These are phyloP conservation scores for Crucibulum laeve DNA, from an alignment of 768 basidiomycete species.

Conservation along the genomic window DNA sequence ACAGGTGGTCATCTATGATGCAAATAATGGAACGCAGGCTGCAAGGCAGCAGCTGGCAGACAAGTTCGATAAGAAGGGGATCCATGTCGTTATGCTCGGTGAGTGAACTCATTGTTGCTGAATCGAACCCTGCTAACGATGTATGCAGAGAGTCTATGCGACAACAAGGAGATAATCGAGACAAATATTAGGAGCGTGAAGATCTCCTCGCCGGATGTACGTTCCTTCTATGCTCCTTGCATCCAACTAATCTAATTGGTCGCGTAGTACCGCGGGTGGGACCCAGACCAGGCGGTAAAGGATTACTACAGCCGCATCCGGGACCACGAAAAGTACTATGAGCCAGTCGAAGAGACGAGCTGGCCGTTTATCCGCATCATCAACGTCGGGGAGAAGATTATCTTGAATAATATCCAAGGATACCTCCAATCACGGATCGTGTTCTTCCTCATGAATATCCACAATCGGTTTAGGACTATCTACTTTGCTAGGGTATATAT, in stretches of 20 bases:
- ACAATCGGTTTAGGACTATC: constrained; percentile 88
- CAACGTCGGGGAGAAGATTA: constrained; percentile 94
- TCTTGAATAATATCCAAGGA: constrained; percentile 91
- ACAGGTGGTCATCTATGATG: constrained; percentile 98
- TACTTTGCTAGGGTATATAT: constrained; percentile 88
- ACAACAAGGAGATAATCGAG: constrained; percentile 89
- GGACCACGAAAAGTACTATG: constrained; percentile 84
- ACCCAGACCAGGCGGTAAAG: constrained; percentile 85
- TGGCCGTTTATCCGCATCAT: constrained; percentile 95
- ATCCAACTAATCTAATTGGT: background rate
- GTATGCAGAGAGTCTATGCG: constrained; percentile 78
- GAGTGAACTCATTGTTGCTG: constrained; percentile 12
- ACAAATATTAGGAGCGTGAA: constrained; percentile 95
- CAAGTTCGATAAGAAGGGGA: constrained; percentile 80
- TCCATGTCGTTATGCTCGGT: constrained; percentile 95
- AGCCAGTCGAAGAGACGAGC: constrained; percentile 85
- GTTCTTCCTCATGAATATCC: constrained; percentile 99
- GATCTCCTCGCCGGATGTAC: constrained; percentile 94
- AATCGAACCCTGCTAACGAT: background rate
- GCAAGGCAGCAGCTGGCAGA: constrained; percentile 70
- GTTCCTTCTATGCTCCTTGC: constrained; percentile 23
- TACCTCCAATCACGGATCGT: constrained; percentile 94
- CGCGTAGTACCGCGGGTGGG: constrained; percentile 83
- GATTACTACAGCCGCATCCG: constrained; percentile 91
- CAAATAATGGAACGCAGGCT: constrained; percentile 82